phyloP scores from a whole-genome alignment of 805 yeast species.

The Jamesozyma hellenica region DNA sequence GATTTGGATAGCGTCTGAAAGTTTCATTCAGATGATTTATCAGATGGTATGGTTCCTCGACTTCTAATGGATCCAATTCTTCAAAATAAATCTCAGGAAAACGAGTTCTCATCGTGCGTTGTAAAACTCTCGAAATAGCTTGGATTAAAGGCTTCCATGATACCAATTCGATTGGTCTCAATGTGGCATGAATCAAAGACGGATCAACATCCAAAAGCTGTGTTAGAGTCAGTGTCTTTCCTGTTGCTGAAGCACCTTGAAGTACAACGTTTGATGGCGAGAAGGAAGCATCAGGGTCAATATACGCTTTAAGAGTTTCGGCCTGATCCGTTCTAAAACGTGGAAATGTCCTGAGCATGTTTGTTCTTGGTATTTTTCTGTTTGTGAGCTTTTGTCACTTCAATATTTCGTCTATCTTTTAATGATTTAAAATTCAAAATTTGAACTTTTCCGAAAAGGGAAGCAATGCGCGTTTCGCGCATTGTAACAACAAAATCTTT shows the following conservation, averaged over 20 bases:
- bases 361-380: no score
- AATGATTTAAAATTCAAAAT: no score
- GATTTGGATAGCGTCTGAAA: slow-evolving; percentile 2
- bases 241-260: slow-evolving; percentile 25
- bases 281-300: slow-evolving; percentile 13
- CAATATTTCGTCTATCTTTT: no score
- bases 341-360: slow-evolving; percentile 1
- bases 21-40: slow-evolving; percentile 13
- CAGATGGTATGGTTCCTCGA: slow-evolving; percentile 24
- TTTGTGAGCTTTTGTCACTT: no score
- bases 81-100: slow-evolving; percentile 6
- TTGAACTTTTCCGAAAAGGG: not conserved
- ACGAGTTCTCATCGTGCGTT: slow-evolving; percentile 10
- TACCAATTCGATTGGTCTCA: slow-evolving; percentile 24
- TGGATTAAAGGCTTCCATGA: slow-evolving; percentile 27
- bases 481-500: no score
- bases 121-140: slow-evolving; percentile 20
- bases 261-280: slow-evolving; percentile 20
- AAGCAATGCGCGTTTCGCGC: not conserved
- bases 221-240: slow-evolving; percentile 21
- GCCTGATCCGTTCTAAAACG: slow-evolving; percentile 20
- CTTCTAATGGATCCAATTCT: slow-evolving; percentile 22
- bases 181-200: slow-evolving; percentile 11
- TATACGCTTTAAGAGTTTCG: slow-evolving; percentile 13
- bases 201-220: slow-evolving; percentile 13